Evolutionary conservation across 2,329 filamentous ascomycete species (phyloP).

Genomic region (Colletotrichum cordylinicola): DNA sequence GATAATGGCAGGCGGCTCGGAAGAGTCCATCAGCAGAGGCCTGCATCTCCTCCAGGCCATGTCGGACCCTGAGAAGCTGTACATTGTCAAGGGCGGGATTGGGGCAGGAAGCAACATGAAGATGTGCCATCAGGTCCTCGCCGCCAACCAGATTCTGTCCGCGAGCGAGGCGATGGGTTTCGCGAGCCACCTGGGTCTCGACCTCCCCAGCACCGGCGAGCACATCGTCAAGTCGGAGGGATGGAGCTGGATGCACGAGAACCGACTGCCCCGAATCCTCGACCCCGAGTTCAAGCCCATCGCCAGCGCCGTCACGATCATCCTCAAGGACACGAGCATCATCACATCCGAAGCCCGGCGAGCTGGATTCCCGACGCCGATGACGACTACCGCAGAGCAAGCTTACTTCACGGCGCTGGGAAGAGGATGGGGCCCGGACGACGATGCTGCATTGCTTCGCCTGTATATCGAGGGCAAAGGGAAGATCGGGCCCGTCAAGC

Average conservation of each 20-base stretch:
- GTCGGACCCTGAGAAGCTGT: slow-evolving; percentile 66
- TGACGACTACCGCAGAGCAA: slow-evolving; percentile 69
- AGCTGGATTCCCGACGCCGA: slow-evolving; percentile 62
- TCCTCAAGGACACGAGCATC: slow-evolving; percentile 59
- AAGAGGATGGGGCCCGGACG: slow-evolving; percentile 32
- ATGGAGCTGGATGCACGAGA: slow-evolving; percentile 68
- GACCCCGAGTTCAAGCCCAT: slow-evolving; percentile 57
- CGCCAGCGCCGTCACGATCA: slow-evolving; percentile 65
- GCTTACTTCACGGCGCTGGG: slow-evolving; percentile 65
- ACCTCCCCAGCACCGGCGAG: slow-evolving; percentile 46
- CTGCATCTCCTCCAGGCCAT: slow-evolving; percentile 67
- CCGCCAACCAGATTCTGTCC: slow-evolving; percentile 67
- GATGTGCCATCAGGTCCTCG: slow-evolving; percentile 68
- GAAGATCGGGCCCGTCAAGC: slow-evolving; percentile 34
- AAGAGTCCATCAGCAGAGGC: slow-evolving; percentile 61
- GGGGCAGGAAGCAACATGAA: slow-evolving; percentile 68
- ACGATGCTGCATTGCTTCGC: slow-evolving; percentile 48
- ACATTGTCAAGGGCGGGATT: slow-evolving; percentile 64
- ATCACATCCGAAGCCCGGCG: slow-evolving; percentile 70
- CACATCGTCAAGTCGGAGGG: slow-evolving; percentile 52
- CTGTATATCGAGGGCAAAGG: slow-evolving; percentile 46
- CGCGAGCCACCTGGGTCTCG: slow-evolving; percentile 60
- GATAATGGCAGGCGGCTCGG: slow-evolving; percentile 73
- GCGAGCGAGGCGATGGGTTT: slow-evolving; percentile 63
- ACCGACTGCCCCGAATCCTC: slow-evolving; percentile 61